Percentiles rank a stretch among this genome's conserved stretches.
Evolutionary conservation across 73 alveolate genomes (phyloP).

Genomic region (Paraurostyla sp.): DNA sequence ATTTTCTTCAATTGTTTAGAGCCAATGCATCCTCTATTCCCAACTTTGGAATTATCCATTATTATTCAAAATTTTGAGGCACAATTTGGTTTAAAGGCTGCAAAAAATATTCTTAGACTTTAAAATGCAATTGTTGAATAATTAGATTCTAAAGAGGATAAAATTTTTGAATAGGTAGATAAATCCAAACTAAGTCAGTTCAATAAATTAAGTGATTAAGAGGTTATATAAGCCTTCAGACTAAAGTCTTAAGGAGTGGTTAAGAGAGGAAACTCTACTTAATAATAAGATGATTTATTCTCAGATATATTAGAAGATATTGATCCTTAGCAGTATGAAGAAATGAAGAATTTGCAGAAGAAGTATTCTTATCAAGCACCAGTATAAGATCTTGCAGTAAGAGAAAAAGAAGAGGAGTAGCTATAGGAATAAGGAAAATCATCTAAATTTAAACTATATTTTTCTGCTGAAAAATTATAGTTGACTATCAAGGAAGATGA

Average conservation of each 20-base stretch:
- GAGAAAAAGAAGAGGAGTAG: neutral
- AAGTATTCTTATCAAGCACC: slow-evolving; percentile 6
- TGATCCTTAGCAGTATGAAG: slow-evolving; percentile 2
- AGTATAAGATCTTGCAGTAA: neutral
- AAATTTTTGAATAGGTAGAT: neutral
- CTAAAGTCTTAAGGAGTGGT: neutral
- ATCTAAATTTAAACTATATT: slow-evolving; percentile 1
- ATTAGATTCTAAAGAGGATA: slow-evolving; percentile 5
- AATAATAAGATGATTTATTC: neutral
- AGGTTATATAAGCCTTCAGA: no score
- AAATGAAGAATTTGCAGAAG: neutral
- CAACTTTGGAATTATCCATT: neutral
- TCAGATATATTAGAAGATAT: neutral
- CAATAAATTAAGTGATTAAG: neutral
- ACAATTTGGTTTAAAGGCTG: neutral
- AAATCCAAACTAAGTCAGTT: neutral
- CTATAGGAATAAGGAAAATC: neutral
- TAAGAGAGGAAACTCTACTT: neutral
- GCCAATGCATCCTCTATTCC: slow-evolving; percentile 50
- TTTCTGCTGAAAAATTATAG: slow-evolving; percentile 25
- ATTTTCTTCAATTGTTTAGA: slow-evolving; percentile 11
- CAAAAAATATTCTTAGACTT: neutral
- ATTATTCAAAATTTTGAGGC: neutral
- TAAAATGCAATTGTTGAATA: neutral
- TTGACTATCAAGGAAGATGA: neutral